Evolutionary conservation across 1,284 basidiomycete species (phyloP).

Genomic region (Ceratobasidium sp.): DNA sequence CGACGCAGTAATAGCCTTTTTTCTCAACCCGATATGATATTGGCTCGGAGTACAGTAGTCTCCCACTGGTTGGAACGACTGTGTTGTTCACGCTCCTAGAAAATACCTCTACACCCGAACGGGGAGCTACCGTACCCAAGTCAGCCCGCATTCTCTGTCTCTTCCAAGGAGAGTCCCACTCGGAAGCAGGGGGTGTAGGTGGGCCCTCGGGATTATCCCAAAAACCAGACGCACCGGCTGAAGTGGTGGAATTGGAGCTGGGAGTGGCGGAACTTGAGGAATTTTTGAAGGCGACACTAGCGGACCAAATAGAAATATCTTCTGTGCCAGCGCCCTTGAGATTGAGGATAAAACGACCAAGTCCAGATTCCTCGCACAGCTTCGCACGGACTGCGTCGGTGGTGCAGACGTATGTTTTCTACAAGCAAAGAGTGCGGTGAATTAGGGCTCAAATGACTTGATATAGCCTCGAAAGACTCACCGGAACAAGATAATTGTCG

Average conservation of each 20-base stretch:
- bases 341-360: conserved; percentile 90
- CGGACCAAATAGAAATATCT: conserved; percentile 85
- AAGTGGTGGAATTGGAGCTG: conserved; percentile 43
- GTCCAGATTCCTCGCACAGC: conserved; percentile 75
- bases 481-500: conserved; percentile 74
- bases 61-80: conserved; percentile 53
- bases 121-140: conserved; percentile 13
- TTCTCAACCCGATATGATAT: conserved; percentile 87
- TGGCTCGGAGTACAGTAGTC: conserved; percentile 70
- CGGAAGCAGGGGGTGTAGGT: conserved; percentile 60
- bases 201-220: conserved; percentile 75
- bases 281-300: conserved; percentile 70
- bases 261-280: conserved; percentile 46
- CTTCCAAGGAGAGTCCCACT: conserved; percentile 45
- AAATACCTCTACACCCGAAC: not conserved
- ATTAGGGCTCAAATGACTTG: conserved; percentile 14
- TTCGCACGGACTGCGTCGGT: conserved; percentile 77
- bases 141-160: conserved; percentile 24
- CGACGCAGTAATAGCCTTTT: conserved; percentile 96
- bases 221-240: conserved; percentile 59
- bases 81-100: conserved; percentile 41
- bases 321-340: conserved; percentile 72
- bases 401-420: conserved; percentile 96
- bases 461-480: conserved; percentile 61
- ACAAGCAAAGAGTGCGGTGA: conserved; percentile 55